These are phyloP conservation scores for Niveomyces coronatus DNA, from an alignment of 2,329 filamentous ascomycete genomes.

Conservation along the genomic window DNA sequence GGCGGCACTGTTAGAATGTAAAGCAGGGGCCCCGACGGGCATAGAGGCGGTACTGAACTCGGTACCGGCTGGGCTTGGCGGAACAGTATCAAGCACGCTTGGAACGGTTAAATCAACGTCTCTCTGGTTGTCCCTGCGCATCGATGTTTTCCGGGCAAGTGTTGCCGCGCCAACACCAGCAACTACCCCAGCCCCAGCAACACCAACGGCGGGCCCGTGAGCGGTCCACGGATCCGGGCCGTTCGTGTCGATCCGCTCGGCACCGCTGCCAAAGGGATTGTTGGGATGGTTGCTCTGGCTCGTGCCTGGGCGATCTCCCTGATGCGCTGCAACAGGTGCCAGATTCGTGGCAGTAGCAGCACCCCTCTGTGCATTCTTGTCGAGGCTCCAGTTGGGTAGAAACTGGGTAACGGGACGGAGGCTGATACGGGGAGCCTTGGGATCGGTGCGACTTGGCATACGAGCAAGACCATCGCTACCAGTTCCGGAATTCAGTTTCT, in stretches of 20 bases:
- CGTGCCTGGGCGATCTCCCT: conserved; percentile 39
- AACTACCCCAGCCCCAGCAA: conserved; percentile 26
- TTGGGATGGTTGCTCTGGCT: conserved; percentile 39
- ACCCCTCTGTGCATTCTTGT: conserved; percentile 31
- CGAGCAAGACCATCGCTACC: conserved; percentile 20
- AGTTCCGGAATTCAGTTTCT: conserved; percentile 44
- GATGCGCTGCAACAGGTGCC: conserved; percentile 21
- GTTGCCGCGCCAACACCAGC: conserved; percentile 27
- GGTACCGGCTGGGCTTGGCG: conserved; percentile 51
- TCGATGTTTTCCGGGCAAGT: conserved; percentile 45
- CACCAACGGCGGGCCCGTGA: conserved; percentile 33
- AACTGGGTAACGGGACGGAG: conserved; percentile 79
- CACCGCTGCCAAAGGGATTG: conserved; percentile 63
- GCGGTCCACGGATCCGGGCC: conserved; percentile 24
- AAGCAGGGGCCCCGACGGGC: conserved; percentile 28
- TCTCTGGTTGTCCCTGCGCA: conserved; percentile 38
- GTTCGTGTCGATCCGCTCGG: conserved; percentile 31
- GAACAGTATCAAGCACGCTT: conserved; percentile 25
- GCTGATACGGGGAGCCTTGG: conserved; percentile 67
- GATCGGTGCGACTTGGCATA: conserved; percentile 7
- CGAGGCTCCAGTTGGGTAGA: conserved; percentile 52
- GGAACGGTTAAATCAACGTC: conserved; percentile 45
- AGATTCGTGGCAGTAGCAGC: conserved; percentile 30
- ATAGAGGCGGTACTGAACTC: conserved; percentile 51
- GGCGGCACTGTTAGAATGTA: conserved; percentile 39